A percentile compares a stretch with the other conserved stretches of the same genome.
phyloP scores from a whole-genome alignment of 345 rosid genomes.

The Eucalyptus polybractea region DNA sequence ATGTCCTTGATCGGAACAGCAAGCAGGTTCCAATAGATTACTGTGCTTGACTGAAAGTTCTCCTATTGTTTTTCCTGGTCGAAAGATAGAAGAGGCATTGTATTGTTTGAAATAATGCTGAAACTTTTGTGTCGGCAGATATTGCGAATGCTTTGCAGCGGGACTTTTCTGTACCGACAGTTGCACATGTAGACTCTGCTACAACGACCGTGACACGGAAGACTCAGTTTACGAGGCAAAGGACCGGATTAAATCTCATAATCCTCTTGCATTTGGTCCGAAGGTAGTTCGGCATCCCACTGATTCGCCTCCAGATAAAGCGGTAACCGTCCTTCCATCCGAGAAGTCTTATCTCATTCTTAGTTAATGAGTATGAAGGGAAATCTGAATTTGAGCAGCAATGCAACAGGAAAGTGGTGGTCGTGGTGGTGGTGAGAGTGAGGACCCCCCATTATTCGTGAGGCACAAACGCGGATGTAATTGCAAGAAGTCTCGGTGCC shows the following conservation, averaged over 20 bases:
- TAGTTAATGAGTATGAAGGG: neutral
- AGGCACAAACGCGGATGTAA: constrained; percentile 82
- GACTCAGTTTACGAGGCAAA: constrained; percentile 41
- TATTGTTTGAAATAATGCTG: neutral
- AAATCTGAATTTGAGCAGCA: neutral
- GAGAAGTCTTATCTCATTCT: neutral
- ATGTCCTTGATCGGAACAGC: neutral
- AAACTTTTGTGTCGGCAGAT: constrained; percentile 17
- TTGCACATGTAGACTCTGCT: constrained; percentile 61
- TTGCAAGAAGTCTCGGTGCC: constrained; percentile 67
- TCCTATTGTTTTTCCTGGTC: neutral
- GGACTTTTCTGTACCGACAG: constrained; percentile 63
- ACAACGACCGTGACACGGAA: constrained; percentile 47
- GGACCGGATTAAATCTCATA: constrained; percentile 42
- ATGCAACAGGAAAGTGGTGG: neutral
- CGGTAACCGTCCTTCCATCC: neutral
- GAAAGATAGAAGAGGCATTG: neutral
- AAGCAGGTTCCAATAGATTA: neutral
- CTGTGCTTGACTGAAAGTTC: neutral
- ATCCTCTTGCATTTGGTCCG: constrained; percentile 81
- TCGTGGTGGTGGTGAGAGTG: constrained; percentile 4
- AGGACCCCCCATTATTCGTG: constrained; percentile 57
- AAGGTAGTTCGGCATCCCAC: constrained; percentile 26
- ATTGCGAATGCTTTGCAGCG: constrained; percentile 85
- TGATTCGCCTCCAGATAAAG: neutral